phyloP scores from a whole-genome alignment of 495 filamentous ascomycete genomes.

The Jackrogersella multiformis region DNA sequence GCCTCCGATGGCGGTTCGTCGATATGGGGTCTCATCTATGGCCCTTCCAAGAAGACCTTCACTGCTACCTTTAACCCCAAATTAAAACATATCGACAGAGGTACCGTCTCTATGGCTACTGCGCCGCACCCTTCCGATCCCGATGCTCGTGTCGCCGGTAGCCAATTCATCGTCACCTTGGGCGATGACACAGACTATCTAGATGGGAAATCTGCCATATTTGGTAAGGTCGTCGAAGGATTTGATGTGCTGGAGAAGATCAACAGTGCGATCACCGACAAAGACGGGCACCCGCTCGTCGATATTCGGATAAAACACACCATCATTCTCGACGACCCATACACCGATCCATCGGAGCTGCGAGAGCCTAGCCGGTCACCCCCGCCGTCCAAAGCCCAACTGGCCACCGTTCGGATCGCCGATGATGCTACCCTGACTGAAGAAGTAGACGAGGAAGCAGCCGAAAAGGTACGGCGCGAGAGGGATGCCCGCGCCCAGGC shows the following conservation, averaged over 20 bases:
- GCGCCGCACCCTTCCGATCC: conserved; percentile 78
- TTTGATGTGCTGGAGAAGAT: conserved; percentile 94
- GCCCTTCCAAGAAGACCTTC: conserved; percentile 78
- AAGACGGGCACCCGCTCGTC: conserved; percentile 80
- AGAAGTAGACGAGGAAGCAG: conserved; percentile 74
- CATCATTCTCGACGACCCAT: conserved; percentile 88
- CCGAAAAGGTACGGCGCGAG: conserved; percentile 84
- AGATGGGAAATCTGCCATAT: conserved; percentile 91
- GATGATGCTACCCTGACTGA: conserved; percentile 79
- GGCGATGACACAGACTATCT: conserved; percentile 88
- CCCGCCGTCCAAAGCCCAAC: conserved; percentile 81
- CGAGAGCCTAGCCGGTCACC: conserved; percentile 81
- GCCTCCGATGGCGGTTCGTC: conserved; percentile 90
- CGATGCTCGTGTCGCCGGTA: conserved; percentile 80
- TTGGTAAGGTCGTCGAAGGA: conserved; percentile 92
- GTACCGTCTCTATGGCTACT: conserved; percentile 95
- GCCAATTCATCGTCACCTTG: conserved; percentile 90
- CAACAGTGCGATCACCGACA: conserved; percentile 86
- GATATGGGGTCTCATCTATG: conserved; percentile 86
- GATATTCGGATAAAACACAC: conserved; percentile 95
- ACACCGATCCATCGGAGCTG: conserved; percentile 77
- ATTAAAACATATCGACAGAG: conserved; percentile 83
- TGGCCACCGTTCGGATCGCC: conserved; percentile 90
- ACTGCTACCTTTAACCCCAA: conserved; percentile 82
- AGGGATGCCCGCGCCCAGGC: conserved; percentile 94